phyloP scores from a whole-genome alignment of 1,139 yeast species.

The Pichia sp. region DNA sequence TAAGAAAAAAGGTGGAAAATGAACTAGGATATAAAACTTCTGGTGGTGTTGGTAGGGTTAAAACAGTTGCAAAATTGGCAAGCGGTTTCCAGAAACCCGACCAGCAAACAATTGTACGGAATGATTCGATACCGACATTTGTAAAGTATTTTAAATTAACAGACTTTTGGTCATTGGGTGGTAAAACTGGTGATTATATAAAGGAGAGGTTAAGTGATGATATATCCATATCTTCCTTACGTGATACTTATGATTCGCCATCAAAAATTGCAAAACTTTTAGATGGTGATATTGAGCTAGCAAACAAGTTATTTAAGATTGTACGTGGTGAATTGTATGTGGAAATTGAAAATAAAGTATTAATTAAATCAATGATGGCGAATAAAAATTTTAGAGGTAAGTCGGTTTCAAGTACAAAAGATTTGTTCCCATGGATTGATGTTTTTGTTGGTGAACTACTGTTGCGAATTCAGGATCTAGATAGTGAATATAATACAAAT shows the following conservation, averaged over 20 bases:
- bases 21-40: slow-evolving; percentile 80
- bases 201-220: slow-evolving; percentile 34
- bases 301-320: slow-evolving; percentile 46
- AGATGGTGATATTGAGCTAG: slow-evolving; percentile 40
- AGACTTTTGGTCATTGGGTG: slow-evolving; percentile 89
- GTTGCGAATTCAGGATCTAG: slow-evolving; percentile 64
- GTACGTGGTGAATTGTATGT: slow-evolving; percentile 56
- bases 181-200: slow-evolving; percentile 70
- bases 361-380: slow-evolving; percentile 82
- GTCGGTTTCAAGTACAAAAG: slow-evolving; percentile 49
- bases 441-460: slow-evolving; percentile 78
- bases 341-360: slow-evolving; percentile 51
- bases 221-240: slow-evolving; percentile 35
- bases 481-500: slow-evolving; percentile 50
- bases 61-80: slow-evolving; percentile 80
- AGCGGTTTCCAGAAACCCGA: slow-evolving; percentile 83
- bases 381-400: slow-evolving; percentile 65
- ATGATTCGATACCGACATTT: slow-evolving; percentile 44
- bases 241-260: slow-evolving; percentile 37
- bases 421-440: slow-evolving; percentile 70
- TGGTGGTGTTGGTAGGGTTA: slow-evolving; percentile 76
- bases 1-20: slow-evolving; percentile 47
- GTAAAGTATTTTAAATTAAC: slow-evolving; percentile 55
- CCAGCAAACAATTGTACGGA: slow-evolving; percentile 69
- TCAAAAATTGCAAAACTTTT: slow-evolving; percentile 32